phyloP scores from a whole-genome alignment of 2,329 filamentous ascomycete species.

The Aspergillus fumigatus region DNA sequence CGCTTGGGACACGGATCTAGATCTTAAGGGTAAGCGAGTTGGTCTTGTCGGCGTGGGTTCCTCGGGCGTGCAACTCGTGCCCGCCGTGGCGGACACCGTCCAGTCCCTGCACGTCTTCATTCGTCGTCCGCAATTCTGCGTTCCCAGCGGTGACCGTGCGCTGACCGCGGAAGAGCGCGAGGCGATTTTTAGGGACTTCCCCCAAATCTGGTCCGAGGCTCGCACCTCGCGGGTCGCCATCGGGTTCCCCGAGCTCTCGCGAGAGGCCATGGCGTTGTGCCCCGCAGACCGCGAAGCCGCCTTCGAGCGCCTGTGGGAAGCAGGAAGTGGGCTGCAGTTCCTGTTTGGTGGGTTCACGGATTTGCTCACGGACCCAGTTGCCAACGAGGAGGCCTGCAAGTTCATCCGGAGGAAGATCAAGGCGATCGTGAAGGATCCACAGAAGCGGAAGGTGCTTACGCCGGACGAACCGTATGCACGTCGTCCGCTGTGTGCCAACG shows the following conservation, averaged over 20 bases:
- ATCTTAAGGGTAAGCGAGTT: constrained; percentile 44
- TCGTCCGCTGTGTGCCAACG: constrained; percentile 15
- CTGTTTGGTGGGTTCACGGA: constrained; percentile 30
- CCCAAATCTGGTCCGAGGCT: constrained; percentile 2
- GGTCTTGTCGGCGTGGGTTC: constrained; percentile 41
- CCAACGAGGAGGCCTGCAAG: constrained; percentile 35
- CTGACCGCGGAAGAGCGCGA: constrained; percentile 24
- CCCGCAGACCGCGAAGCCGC: constrained; percentile 7
- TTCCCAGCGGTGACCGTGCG: constrained; percentile 28
- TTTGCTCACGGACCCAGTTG: constrained; percentile 29
- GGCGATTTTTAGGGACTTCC: constrained; percentile 7
- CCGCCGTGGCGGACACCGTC: constrained; percentile 24
- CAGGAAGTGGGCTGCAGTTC: constrained; percentile 4
- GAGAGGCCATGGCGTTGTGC: constrained; percentile 2
- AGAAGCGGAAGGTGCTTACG: constrained; percentile 22
- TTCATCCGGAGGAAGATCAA: constrained; percentile 35
- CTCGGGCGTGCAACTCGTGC: constrained; percentile 25
- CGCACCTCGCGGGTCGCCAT: constrained; percentile 4
- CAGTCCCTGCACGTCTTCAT: constrained; percentile 29
- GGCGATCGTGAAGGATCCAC: constrained; percentile 27
- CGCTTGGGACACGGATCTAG: constrained; percentile 46
- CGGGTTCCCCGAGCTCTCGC: constrained; percentile 5
- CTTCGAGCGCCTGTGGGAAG: constrained; percentile 8
- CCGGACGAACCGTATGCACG: constrained; percentile 16
- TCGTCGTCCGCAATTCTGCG: constrained; percentile 33